phyloP scores from a whole-genome alignment of 1,284 basidiomycete species.

The Flammula alnicola region DNA sequence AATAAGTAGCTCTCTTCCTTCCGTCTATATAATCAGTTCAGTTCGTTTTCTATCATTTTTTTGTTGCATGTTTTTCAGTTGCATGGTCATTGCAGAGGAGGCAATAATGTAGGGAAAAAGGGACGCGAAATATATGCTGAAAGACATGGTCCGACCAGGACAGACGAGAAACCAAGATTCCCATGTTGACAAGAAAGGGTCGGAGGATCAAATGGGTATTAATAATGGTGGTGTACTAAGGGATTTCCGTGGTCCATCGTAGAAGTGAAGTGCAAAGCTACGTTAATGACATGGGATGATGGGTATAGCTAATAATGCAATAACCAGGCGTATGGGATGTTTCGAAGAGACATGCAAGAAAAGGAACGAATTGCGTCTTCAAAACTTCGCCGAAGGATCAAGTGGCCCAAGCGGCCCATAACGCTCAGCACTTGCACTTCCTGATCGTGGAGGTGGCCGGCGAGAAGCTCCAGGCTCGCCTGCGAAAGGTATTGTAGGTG shows the following conservation, averaged over 20 bases:
- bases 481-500: constrained; percentile 38
- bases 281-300: constrained; percentile 31
- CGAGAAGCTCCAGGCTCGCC: constrained; percentile 24
- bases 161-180: constrained; percentile 2
- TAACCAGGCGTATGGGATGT: constrained; percentile 24
- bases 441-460: constrained; percentile 16
- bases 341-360: constrained; percentile 17
- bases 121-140: constrained; percentile 21
- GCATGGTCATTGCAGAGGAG: constrained; percentile 15
- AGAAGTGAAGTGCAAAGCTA: constrained; percentile 27
- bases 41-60: background rate
- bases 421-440: constrained; percentile 44
- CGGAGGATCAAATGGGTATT: constrained; percentile 30
- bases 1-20: too few relatives aligned
- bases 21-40: too few relatives aligned
- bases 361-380: constrained; percentile 20
- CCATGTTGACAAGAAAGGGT: constrained; percentile 11
- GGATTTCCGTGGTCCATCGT: constrained; percentile 37
- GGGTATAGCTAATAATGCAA: constrained; percentile 43
- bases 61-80: constrained; percentile 13
- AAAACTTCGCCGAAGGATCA: constrained; percentile 61
- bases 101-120: constrained; percentile 19
- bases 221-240: constrained; percentile 32
- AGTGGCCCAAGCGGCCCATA: constrained; percentile 82
- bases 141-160: constrained; percentile 19